phyloP scores from a whole-genome alignment of 78 protist species.

The Blattamonas nauphoetae region DNA sequence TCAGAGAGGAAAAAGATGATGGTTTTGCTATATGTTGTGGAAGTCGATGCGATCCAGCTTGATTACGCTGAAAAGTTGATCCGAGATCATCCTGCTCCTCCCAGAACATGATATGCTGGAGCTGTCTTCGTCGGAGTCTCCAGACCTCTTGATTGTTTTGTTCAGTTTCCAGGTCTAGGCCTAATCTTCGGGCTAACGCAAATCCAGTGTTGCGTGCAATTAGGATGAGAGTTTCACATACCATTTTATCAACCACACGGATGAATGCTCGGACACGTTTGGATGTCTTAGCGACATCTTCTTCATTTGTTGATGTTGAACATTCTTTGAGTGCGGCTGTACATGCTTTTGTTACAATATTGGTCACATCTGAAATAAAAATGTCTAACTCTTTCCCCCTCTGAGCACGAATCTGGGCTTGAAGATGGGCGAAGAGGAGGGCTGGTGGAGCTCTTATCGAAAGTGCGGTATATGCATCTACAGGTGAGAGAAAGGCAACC shows the following conservation, averaged over 20 bases:
- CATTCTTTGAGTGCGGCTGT: no score
- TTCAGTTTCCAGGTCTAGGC: background rate
- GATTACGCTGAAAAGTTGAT: no score
- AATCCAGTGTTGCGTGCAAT: background rate
- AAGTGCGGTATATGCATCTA: background rate
- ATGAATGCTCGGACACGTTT: background rate
- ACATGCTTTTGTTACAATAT: background rate
- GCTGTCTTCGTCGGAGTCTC: background rate
- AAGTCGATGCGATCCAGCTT: no score
- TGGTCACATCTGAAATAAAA: background rate
- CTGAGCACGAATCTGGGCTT: background rate
- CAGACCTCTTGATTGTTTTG: background rate
- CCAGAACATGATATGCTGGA: background rate
- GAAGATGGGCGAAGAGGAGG: background rate
- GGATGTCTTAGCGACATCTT: background rate
- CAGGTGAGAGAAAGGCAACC: background rate
- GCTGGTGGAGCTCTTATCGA: background rate
- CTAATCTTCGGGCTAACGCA: background rate
- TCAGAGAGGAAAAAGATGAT: no score
- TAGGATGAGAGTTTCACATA: background rate
- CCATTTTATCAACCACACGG: background rate
- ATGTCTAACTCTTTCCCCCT: background rate
- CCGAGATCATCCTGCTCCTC: no score
- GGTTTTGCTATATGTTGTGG: no score
- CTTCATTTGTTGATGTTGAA: no score